Percentiles rank a stretch among this genome's conserved stretches.
Conservation (phyloP, 169 alveolate species). For the Eimeria praecox region DNA sequence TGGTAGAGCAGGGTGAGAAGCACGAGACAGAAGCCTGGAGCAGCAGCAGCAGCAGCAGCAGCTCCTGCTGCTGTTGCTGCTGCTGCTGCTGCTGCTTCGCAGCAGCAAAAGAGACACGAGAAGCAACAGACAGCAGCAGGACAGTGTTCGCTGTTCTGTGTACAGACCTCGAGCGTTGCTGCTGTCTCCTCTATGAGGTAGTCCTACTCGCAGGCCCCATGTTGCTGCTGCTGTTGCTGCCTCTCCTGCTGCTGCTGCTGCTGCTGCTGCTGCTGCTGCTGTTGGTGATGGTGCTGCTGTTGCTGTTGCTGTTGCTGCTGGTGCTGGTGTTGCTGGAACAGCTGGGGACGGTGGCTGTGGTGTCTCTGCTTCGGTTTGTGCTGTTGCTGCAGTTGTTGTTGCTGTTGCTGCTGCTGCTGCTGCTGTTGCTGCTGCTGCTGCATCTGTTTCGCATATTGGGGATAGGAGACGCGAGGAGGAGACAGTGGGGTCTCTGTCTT, state of each 20-base stretch:
- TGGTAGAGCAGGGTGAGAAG: too few relatives aligned
- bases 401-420: conserved; percentile 1
- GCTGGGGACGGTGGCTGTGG: background rate
- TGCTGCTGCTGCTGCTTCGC: too few relatives aligned
- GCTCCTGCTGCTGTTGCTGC: too few relatives aligned
- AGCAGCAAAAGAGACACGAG: background rate
- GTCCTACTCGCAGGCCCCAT: background rate
- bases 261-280: too few relatives aligned
- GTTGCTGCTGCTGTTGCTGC: conserved; percentile 32
- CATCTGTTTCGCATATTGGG: background rate
- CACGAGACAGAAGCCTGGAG: too few relatives aligned
- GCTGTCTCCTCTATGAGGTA: background rate
- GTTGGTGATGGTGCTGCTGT: too few relatives aligned
- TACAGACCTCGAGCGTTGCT: background rate
- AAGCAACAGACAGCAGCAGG: background rate
- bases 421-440: conserved; percentile 29
- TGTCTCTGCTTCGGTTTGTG: background rate
- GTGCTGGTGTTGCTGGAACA: background rate
- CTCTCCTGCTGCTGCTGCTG: background rate
- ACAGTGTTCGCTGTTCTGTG: background rate
- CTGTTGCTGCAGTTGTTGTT: background rate
- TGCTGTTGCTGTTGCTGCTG: too few relatives aligned
- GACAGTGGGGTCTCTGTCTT: background rate
- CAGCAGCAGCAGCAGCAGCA: too few relatives aligned
- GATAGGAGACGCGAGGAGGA: background rate